These are phyloP conservation scores for Amanita pallidorosea DNA, from an alignment of 768 basidiomycete species.

Conservation along the genomic window DNA sequence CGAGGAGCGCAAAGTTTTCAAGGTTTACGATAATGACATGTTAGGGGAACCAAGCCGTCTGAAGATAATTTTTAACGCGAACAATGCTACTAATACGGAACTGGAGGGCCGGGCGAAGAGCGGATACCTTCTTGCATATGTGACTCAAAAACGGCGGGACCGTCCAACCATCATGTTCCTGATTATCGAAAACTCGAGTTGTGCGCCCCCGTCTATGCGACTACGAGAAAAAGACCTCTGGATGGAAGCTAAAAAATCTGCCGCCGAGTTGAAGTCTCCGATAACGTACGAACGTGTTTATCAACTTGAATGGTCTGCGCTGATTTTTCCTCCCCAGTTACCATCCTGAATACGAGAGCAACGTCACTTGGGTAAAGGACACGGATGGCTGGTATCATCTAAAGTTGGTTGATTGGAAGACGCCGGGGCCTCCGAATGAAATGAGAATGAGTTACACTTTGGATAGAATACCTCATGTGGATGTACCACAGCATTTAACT, in stretches of 20 bases:
- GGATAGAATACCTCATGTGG: background rate
- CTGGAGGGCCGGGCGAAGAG: background rate
- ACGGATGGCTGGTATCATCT: background rate
- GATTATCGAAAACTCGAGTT: background rate
- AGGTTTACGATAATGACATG: background rate
- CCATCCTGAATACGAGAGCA: background rate
- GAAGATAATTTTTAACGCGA: background rate
- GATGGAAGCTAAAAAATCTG: background rate
- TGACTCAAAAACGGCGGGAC: background rate
- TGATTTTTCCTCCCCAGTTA: background rate
- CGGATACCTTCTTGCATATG: background rate
- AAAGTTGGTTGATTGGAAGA: background rate
- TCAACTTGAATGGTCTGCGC: background rate
- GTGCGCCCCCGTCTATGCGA: background rate
- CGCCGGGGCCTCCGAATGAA: background rate
- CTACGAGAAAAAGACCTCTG: background rate
- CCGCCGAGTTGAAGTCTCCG: background rate
- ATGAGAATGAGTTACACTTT: background rate
- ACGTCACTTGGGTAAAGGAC: background rate
- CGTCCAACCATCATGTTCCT: background rate
- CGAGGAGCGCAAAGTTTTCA: background rate
- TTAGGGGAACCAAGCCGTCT: background rate
- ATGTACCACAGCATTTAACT: background rate
- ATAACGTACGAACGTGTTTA: background rate
- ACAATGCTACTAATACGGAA: background rate